A percentile compares a stretch with the other conserved stretches of the same genome.
Conservation (phyloP, 208 protist species). For the Wallacemonas rigidus region DNA sequence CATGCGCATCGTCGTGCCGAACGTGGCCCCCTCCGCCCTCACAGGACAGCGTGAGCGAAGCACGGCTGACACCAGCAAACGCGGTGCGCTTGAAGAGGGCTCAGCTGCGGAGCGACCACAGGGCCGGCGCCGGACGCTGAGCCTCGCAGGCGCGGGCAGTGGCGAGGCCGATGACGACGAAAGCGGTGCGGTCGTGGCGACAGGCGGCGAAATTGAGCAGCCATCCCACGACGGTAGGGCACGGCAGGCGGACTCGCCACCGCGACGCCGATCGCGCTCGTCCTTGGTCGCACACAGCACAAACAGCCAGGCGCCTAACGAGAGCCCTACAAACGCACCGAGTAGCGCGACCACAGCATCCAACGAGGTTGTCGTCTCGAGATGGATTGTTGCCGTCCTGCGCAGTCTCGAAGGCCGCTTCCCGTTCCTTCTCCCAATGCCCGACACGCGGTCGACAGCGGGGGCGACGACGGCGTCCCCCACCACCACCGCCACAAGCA, state of each 20-base stretch:
- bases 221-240: no score
- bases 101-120: no score
- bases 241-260: not conserved
- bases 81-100: no score
- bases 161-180: no score
- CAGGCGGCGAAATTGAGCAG: no score
- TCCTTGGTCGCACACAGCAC: not conserved
- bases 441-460: not conserved
- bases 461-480: not conserved
- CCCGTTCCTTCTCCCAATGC: constrained; percentile 10
- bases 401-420: constrained; percentile 39
- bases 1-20: constrained; percentile 45
- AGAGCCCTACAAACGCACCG: not conserved
- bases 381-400: constrained; percentile 48
- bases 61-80: no score
- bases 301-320: not conserved
- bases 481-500: not conserved
- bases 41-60: not conserved
- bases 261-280: not conserved
- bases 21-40: constrained; percentile 16
- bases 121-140: no score
- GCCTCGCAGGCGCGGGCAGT: no score
- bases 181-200: no score
- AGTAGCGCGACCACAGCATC: constrained; percentile 6
- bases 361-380: constrained; percentile 29